Base-by-base conservation (phyloP, 129 eudicot species). In the Deinandra increscens region DNA sequence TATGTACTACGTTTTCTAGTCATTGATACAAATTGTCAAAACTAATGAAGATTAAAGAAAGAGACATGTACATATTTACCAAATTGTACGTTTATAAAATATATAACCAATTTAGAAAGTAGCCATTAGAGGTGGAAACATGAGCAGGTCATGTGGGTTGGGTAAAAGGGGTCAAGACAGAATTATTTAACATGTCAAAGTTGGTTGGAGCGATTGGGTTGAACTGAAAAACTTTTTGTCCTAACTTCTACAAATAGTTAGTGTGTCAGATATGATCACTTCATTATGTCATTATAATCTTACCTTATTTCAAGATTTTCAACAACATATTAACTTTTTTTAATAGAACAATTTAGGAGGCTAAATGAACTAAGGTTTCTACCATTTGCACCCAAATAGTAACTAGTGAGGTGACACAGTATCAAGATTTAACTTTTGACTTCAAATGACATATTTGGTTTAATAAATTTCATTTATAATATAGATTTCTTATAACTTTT, bases 41-140 rank as follows among this genome's bases (percentile, higher is more conserved):
- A 1, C 34, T 4, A 62, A 7, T 38, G 19, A 62, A 42, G 66
- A 5, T 9, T 50, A 45, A 65, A 12, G n/a, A 72, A 66, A 60
- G 64, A 42, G 49, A 26, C 70, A 66, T 42, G 36, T 59, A 11
- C 26, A 61, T 23, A 73, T 33, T 26, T 22, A 48, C 38, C 48
- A 49, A 51, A 36, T 55, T 55, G 61, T 22, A 23, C 11, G 61
- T 23, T 55, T 5, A 22, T 34, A 6, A 55, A 55, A 23, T 26
- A 55, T 55, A 55, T 55, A 55, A 10, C 61, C 37, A 55, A 55
- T 36, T 55, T 22, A 55, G 5, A 4, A 10, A 22, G 33, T 11
- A 55, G 34, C 61, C 20, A 49, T 49, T 19, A 49, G 26, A 49
- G 26, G 26, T 49, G 10, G 23, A 49, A 49, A 14, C 7, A 13